Evolutionary conservation across 345 rosid genomes (phyloP), one percentile per base, ranked within the genome.

Genomic region (Nephelium lappaceum): DNA sequence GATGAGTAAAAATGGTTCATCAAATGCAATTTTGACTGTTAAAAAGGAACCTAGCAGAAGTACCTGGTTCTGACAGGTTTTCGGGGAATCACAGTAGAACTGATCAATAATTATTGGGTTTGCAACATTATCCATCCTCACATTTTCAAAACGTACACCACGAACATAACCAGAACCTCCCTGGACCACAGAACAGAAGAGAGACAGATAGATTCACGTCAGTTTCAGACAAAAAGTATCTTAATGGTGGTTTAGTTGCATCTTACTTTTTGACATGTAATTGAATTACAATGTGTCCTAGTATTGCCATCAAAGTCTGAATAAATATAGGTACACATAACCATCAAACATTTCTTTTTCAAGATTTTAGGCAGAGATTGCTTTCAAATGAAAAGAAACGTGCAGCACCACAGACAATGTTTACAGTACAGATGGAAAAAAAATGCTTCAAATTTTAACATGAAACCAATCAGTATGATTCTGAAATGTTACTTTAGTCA

Each of bases 31-130:
- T 58, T 43, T 12, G 36, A 65, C 4, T 36, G 36, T 27, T 23
- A 63, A 18, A 79, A 61, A 5, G 38, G 80, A 74, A 75, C 31
- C 57, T 14, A 51, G 21, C 60, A 31, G 21, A 61, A 38, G 21
- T 75, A 94, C 99, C 98, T 93, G 95, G 86, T 94, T 94, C 81
- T 82, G 86, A 86, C 98, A 96, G 51, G 84, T 15, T 78, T 71
- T 82, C 25, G 98, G 95, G 0, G 98, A 96, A 87, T 96, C 99
- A 27, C 99, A 96, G 81, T 96, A 96, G 92, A 94, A 96, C 61
- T 96, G 98, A 80, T 96, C 99, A 21, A 96, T 96, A 67, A 96
- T 86, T 73, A 96, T 93, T 27, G 98, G 98, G 84, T 96, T 94
- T 19, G 85, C 88, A 31, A 93, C 98, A 62, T 96, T 86, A 42